Conservation (phyloP, 2,329 filamentous ascomycete genomes). For the Ophiocordyceps australis region DNA sequence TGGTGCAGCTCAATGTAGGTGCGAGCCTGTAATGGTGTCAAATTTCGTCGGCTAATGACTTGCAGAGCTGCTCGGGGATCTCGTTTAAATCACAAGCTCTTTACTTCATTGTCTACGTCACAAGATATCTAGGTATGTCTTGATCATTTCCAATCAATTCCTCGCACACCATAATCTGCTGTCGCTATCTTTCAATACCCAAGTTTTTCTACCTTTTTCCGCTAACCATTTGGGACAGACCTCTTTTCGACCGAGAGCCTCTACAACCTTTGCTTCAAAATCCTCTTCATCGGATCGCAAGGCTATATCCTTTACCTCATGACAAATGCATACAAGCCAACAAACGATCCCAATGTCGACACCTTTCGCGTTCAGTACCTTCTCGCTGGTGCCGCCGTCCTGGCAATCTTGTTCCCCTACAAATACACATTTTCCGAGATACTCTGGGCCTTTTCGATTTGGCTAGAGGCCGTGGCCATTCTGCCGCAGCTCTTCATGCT, state of each 20-base stretch:
- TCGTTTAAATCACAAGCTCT: conserved; percentile 97
- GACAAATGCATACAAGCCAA: conserved; percentile 94
- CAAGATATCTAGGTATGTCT: conserved; percentile 66
- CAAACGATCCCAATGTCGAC: conserved; percentile 90
- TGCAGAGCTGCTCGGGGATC: conserved; percentile 85
- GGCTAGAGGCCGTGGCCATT: conserved; percentile 93
- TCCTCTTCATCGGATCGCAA: conserved; percentile 80
- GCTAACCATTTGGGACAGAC: no score
- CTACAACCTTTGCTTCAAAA: conserved; percentile 92
- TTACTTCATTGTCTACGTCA: conserved; percentile 86
- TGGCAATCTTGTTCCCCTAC: conserved; percentile 74
- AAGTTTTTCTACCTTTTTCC: no score
- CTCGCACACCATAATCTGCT: no score
- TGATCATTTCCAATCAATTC: not conserved
- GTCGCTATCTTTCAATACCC: no score
- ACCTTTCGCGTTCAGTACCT: conserved; percentile 96
- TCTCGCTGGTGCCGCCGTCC: conserved; percentile 57
- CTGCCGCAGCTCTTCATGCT: conserved; percentile 96
- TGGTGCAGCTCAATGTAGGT: conserved; percentile 78
- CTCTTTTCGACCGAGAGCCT: conserved; percentile 69
- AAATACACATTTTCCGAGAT: conserved; percentile 72
- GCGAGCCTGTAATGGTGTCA: no score
- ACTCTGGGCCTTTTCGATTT: conserved; percentile 94
- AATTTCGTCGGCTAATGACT: conserved; percentile 3
- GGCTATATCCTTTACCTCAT: conserved; percentile 96